These are phyloP conservation scores for Prosopis cineraria DNA, from an alignment of 306 rosid species.

Conservation along the genomic window DNA sequence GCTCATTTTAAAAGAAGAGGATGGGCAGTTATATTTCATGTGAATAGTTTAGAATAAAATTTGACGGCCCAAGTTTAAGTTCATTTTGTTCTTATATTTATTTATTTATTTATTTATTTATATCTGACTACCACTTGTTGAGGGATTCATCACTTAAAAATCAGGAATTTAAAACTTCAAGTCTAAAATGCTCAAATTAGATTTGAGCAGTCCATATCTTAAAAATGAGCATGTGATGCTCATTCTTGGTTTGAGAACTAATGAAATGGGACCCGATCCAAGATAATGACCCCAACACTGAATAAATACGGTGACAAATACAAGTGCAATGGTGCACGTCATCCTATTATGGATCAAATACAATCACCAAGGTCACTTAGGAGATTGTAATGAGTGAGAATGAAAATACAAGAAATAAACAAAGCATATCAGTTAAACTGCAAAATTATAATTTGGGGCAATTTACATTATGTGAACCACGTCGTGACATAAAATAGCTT, in stretches of 20 bases:
- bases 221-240: too few species aligned
- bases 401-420: too few species aligned
- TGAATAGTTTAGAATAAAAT: too few species aligned
- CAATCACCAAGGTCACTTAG: background rate
- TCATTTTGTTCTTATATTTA: too few species aligned
- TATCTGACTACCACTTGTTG: too few species aligned
- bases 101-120: too few species aligned
- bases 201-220: background rate
- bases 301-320: background rate
- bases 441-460: background rate
- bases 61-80: too few species aligned
- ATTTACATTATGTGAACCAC: slow-evolving; percentile 9
- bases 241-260: background rate
- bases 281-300: background rate
- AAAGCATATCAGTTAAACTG: background rate
- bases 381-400: background rate
- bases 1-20: too few species aligned
- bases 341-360: background rate
- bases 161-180: too few species aligned
- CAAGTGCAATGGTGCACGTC: too few species aligned
- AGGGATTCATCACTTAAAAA: too few species aligned
- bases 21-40: background rate
- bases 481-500: slow-evolving; percentile 22
- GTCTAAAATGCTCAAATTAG: too few species aligned
- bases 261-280: background rate